These are phyloP conservation scores for Apophysomyces elegans DNA, from an alignment of 371 early-diverging fungal species.

Conservation along the genomic window DNA sequence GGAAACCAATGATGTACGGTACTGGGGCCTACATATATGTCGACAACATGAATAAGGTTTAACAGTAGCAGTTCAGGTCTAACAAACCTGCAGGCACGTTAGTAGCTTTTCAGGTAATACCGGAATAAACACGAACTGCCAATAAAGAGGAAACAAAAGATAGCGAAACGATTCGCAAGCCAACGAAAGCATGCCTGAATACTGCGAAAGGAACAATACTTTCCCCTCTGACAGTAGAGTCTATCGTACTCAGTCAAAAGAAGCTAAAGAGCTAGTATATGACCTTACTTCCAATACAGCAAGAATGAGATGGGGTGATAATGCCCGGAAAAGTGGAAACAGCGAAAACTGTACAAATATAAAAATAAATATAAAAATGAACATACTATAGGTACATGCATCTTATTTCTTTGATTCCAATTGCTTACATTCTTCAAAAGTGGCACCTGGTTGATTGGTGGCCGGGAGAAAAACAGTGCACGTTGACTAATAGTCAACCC, in stretches of 20 bases:
- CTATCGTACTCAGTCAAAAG: constrained; percentile 27
- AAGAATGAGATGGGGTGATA: constrained; percentile 74
- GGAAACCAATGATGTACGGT: constrained; percentile 82
- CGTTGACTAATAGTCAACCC: constrained; percentile 66
- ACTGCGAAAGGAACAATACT: constrained; percentile 74
- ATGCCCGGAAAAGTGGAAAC: constrained; percentile 74
- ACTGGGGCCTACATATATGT: constrained; percentile 63
- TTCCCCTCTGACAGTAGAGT: constrained; percentile 75
- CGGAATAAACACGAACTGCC: constrained; percentile 86
- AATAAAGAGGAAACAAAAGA: constrained; percentile 77
- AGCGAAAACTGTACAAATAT: constrained; percentile 68
- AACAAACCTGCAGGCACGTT: constrained; percentile 68
- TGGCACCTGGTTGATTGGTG: constrained; percentile 79
- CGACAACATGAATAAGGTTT: not conserved
- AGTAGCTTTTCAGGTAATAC: constrained; percentile 72
- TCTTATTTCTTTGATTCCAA: not conserved
- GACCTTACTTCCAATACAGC: constrained; percentile 63
- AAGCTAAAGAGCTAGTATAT: not conserved
- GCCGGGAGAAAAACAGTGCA: constrained; percentile 73
- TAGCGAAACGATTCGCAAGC: constrained; percentile 74
- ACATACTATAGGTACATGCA: not conserved
- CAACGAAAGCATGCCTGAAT: constrained; percentile 73
- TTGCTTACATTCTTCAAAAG: constrained; percentile 73
- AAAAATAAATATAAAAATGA: not conserved
- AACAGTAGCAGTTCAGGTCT: not conserved